A percentile compares a stretch with the other conserved stretches of the same genome.
Conservation (phyloP, 1,284 basidiomycete species). For the Hypsizygus ulmarius region DNA sequence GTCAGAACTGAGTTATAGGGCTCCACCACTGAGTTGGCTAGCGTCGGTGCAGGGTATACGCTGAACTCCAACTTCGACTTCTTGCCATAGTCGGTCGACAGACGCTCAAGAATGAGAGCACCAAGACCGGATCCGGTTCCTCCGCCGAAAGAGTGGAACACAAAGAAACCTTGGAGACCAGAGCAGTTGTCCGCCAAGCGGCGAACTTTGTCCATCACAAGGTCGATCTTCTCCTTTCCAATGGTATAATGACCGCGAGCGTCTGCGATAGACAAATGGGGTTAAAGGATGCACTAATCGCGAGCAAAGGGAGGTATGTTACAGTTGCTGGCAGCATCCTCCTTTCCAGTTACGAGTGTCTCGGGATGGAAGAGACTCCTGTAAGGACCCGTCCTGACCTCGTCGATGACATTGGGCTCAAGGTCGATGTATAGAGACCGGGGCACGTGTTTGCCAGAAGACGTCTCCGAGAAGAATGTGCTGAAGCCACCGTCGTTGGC, state of each 20-base stretch:
- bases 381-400: constrained; percentile 95
- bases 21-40: constrained; percentile 97
- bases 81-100: constrained; percentile 98
- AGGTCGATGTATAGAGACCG: constrained; percentile 97
- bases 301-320: constrained; percentile 25
- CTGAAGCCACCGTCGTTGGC: constrained; percentile 90
- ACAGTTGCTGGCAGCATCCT: constrained; percentile 99
- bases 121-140: constrained; percentile 99
- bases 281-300: constrained; percentile 9
- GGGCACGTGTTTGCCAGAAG: constrained; percentile 96
- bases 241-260: constrained; percentile 98
- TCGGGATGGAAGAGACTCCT: constrained; percentile 98
- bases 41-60: constrained; percentile 93
- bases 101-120: constrained; percentile 94
- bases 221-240: constrained; percentile 92
- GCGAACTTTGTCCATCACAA: constrained; percentile 95
- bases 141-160: constrained; percentile 99
- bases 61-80: constrained; percentile 99
- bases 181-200: constrained; percentile 96
- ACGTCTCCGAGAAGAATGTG: constrained; percentile 94
- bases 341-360: constrained; percentile 97
- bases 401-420: constrained; percentile 97
- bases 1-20: constrained; percentile 99
- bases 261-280: constrained; percentile 46
- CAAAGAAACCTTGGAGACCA: constrained; percentile 99